Percentiles rank a stretch among this genome's conserved stretches.
phyloP scores from a whole-genome alignment of 2,329 filamentous ascomycete genomes.

The Xylariaceae sp. region DNA sequence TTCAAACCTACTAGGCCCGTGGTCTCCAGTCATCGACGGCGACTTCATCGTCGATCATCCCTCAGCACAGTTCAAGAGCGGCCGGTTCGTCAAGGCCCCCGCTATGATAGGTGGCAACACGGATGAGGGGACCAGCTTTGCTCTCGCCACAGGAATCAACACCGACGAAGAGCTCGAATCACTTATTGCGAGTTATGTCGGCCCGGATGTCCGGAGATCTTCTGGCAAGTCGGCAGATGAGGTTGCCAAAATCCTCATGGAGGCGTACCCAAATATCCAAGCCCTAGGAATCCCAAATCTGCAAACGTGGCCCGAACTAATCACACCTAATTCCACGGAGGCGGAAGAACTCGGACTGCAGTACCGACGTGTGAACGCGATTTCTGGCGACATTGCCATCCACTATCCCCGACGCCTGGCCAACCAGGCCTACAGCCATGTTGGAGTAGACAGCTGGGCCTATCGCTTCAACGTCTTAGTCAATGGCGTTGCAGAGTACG shows the following conservation, averaged over 20 bases:
- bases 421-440: slow-evolving; percentile 26
- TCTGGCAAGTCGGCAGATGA: slow-evolving; percentile 22
- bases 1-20: slow-evolving; percentile 14
- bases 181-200: slow-evolving; percentile 7
- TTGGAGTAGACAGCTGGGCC: slow-evolving; percentile 26
- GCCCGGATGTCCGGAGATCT: slow-evolving; percentile 2
- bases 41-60: slow-evolving; percentile 27
- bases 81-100: slow-evolving; percentile 28
- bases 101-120: slow-evolving; percentile 30
- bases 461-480: slow-evolving; percentile 34
- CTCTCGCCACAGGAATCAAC: slow-evolving; percentile 18
- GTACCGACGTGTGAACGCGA: slow-evolving; percentile 27
- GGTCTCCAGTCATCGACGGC: slow-evolving; percentile 26
- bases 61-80: slow-evolving; percentile 20
- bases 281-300: slow-evolving; percentile 33
- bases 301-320: slow-evolving; percentile 30
- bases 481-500: slow-evolving; percentile 19
- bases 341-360: slow-evolving; percentile 27
- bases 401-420: slow-evolving; percentile 27
- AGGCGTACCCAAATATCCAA: slow-evolving; percentile 32
- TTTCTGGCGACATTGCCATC: slow-evolving; percentile 28
- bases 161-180: slow-evolving; percentile 28
- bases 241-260: slow-evolving; percentile 23
- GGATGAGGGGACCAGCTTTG: slow-evolving; percentile 29
- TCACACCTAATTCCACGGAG: slow-evolving; percentile 24